phyloP scores from a whole-genome alignment of 805 yeast genomes.

The Candida quercuum region DNA sequence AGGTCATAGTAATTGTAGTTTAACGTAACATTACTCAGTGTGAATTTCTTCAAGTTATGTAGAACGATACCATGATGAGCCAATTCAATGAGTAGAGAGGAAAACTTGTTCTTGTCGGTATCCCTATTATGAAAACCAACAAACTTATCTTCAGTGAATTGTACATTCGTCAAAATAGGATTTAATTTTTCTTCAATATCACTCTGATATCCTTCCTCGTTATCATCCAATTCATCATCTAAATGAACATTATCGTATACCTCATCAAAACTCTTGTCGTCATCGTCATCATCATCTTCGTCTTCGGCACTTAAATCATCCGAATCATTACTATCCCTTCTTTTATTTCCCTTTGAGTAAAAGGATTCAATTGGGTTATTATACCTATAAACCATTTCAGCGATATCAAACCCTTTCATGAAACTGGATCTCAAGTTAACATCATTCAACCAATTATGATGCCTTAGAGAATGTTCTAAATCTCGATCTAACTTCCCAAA shows the following conservation, averaged over 20 bases:
- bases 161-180: background rate
- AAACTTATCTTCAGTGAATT: background rate
- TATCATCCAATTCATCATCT: background rate
- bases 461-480: constrained; percentile 16
- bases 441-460: constrained; percentile 6
- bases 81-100: background rate
- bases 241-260: background rate
- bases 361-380: background rate
- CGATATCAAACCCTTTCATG: constrained; percentile 6
- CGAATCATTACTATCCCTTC: background rate
- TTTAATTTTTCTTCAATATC: background rate
- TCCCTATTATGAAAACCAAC: background rate
- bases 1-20: background rate
- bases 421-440: constrained; percentile 10
- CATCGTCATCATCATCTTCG: background rate
- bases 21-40: constrained; percentile 1
- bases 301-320: constrained; percentile 1
- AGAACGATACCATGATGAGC: background rate
- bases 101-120: background rate
- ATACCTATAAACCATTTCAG: background rate
- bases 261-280: constrained; percentile 1
- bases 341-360: background rate
- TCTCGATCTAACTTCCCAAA: constrained; percentile 18
- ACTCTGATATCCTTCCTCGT: background rate
- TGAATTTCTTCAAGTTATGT: background rate